Evolutionary conservation across 495 filamentous ascomycete species (phyloP), one percentile per base, ranked within the genome.

Genomic region (Hypoxylon fuscum): DNA sequence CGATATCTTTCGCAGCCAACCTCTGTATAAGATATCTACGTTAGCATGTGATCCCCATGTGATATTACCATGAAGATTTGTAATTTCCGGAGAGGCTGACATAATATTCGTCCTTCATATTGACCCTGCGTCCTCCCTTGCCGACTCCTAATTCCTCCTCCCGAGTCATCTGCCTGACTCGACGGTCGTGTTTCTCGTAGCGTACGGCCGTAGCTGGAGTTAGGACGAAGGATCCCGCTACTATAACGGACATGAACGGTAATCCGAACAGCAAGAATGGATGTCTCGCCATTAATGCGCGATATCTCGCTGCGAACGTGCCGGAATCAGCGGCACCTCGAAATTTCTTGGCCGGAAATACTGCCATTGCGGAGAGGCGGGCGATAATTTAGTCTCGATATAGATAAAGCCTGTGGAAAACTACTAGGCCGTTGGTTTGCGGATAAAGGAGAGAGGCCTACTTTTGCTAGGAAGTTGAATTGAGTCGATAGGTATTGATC

Each of bases 251-350:
- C 68, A 98, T 83, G 77, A 99, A 99, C 11, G 95, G 95, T n/a
- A 98, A 80, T 5, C 95, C 95, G 74, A 99, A 99, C 48, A 97
- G 83, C 32, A 94, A 77, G 75, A 99, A 99, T 1, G 95, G 95
- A 64, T 90, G 91, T 59, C 83, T 86, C 15, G 79, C 70, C 34
- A 97, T 81, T 48, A 77, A 68, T 9, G 78, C 70, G 53, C 95
- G 90, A 78, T 99, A 99, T 18, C 82, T 77, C 35, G 88, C 83
- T 5, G 88, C 90, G 59, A 96, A 75, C n/a, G 83, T 84, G 72
- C 85, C 83, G 21, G 83, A 73, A 53, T 80, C 81, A 62, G 76
- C 83, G 23, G 76, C 71, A 66, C 83, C 79, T 25, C 84, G 85
- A 72, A 87, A 97, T 42, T 89, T 88, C 64, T 92, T 92, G 49